These are phyloP conservation scores for Calocybe gangraenosa DNA, from an alignment of 768 basidiomycete species.

Conservation along the genomic window DNA sequence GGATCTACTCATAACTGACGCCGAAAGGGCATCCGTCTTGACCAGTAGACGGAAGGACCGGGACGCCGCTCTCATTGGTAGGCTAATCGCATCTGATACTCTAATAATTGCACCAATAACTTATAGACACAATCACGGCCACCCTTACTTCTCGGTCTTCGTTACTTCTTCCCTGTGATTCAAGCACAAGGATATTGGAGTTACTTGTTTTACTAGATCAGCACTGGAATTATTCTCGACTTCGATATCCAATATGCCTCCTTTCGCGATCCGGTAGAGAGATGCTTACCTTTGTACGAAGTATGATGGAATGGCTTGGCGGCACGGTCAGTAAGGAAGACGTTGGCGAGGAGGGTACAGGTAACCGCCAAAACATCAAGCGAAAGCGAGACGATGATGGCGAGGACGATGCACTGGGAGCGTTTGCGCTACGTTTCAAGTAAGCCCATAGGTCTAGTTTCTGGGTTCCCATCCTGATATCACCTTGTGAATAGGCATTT, in stretches of 20 bases:
- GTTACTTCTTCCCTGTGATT: slow-evolving; percentile 87
- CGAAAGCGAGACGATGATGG: slow-evolving; percentile 62
- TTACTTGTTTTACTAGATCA: slow-evolving; percentile 95
- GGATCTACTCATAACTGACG: slow-evolving; percentile 92
- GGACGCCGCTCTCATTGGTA: slow-evolving; percentile 84
- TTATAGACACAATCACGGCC: slow-evolving; percentile 78
- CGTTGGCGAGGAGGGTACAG: slow-evolving; percentile 71
- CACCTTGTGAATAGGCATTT: slow-evolving; percentile 54
- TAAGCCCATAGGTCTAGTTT: slow-evolving; percentile 28
- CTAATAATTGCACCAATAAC: slow-evolving; percentile 6
- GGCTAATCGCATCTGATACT: background rate
- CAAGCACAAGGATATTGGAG: slow-evolving; percentile 92
- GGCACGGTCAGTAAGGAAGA: slow-evolving; percentile 93
- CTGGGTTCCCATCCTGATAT: background rate
- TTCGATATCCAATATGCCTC: slow-evolving; percentile 89
- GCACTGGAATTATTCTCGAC: slow-evolving; percentile 90
- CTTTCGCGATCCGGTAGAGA: slow-evolving; percentile 87
- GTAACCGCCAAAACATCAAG: slow-evolving; percentile 49
- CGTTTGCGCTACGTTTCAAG: slow-evolving; percentile 87
- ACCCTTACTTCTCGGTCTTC: slow-evolving; percentile 80
- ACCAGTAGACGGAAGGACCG: slow-evolving; percentile 88
- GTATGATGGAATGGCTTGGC: slow-evolving; percentile 99
- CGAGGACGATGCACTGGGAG: slow-evolving; percentile 82
- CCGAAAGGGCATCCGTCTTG: slow-evolving; percentile 76
- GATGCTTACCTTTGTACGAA: slow-evolving; percentile 89